These are phyloP conservation scores for Diutina catenulata DNA, from an alignment of 1,139 yeast species.

Conservation along the genomic window DNA sequence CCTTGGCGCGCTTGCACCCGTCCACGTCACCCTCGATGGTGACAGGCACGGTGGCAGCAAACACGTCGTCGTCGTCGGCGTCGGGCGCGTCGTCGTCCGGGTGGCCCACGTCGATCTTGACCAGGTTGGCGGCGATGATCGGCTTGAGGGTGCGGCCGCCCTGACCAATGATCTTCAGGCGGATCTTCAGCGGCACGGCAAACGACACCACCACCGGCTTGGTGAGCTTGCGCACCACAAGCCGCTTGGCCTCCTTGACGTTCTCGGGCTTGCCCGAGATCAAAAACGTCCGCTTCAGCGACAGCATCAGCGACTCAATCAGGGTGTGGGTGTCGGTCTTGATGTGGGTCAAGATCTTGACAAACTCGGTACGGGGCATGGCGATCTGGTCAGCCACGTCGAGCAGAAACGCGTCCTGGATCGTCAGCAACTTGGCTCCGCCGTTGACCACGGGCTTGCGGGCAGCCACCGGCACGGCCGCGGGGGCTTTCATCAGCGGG, in stretches of 20 bases:
- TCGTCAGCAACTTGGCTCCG: slow-evolving; percentile 18
- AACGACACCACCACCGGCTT: slow-evolving; percentile 56
- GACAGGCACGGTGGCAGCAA: slow-evolving; percentile 47
- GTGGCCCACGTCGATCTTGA: slow-evolving; percentile 63
- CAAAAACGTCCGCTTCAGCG: slow-evolving; percentile 76
- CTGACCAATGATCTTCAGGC: slow-evolving; percentile 80
- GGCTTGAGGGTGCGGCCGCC: slow-evolving; percentile 79
- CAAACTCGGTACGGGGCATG: slow-evolving; percentile 51
- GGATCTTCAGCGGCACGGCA: slow-evolving; percentile 64
- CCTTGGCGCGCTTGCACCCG: slow-evolving; percentile 67
- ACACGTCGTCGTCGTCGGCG: slow-evolving; percentile 30
- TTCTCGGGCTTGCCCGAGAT: slow-evolving; percentile 65
- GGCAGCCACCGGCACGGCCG: slow-evolving; percentile 12
- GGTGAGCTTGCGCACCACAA: slow-evolving; percentile 65
- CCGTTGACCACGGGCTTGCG: slow-evolving; percentile 13
- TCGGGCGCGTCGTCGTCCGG: slow-evolving; percentile 16
- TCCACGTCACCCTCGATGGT: slow-evolving; percentile 77
- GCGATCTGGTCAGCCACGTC: slow-evolving; percentile 57
- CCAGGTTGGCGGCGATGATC: slow-evolving; percentile 59
- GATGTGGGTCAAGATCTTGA: slow-evolving; percentile 50
- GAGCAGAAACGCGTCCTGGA: slow-evolving; percentile 67
- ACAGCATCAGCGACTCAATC: slow-evolving; percentile 78
- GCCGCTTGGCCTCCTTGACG: slow-evolving; percentile 64
- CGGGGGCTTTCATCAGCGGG: slow-evolving; percentile 23
- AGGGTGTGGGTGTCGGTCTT: slow-evolving; percentile 53